A percentile compares a stretch with the other conserved stretches of the same genome.
phyloP scores from a whole-genome alignment of 768 basidiomycete species.

The Pleurotus salmoneostramineus region DNA sequence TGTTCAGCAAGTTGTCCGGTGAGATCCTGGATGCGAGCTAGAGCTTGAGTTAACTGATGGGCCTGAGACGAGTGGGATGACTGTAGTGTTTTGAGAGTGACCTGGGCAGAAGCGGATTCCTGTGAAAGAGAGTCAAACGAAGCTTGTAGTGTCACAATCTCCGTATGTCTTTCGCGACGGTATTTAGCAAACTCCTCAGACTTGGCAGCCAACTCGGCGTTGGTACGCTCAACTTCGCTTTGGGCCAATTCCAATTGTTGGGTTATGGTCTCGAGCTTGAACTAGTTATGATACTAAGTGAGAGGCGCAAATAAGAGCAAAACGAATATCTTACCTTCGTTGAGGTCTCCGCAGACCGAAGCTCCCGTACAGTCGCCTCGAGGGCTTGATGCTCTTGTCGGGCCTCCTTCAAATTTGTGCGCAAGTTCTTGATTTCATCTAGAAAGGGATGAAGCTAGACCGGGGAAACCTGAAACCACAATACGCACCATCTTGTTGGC shows the following conservation, averaged over 20 bases:
- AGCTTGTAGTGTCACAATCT: constrained; percentile 71
- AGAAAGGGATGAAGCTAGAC: constrained; percentile 5
- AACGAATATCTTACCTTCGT: constrained; percentile 47
- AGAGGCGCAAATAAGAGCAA: constrained; percentile 11
- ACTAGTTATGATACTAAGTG: constrained; percentile 37
- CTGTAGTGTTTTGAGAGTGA: constrained; percentile 70
- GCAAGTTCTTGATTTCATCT: constrained; percentile 74
- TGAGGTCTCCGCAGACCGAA: constrained; percentile 71
- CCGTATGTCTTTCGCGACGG: constrained; percentile 76
- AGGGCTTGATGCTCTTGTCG: constrained; percentile 68
- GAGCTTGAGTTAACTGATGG: constrained; percentile 73
- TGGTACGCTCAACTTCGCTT: constrained; percentile 70
- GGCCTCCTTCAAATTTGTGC: constrained; percentile 67
- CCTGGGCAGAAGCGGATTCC: constrained; percentile 60
- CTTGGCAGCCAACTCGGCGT: constrained; percentile 63
- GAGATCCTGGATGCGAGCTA: constrained; percentile 71
- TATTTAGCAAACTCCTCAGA: constrained; percentile 83
- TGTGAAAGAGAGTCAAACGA: constrained; percentile 72
- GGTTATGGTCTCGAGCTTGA: constrained; percentile 79
- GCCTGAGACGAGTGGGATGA: constrained; percentile 67
- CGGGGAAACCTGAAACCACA: neutral
- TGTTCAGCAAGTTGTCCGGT: constrained; percentile 79
- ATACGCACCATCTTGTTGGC: constrained; percentile 68
- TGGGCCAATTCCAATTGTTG: constrained; percentile 80
- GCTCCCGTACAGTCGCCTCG: constrained; percentile 67